A percentile compares a stretch with the other conserved stretches of the same genome.
Conservation (phyloP, 1,284 basidiomycete genomes). For the Ustilago crameri region DNA sequence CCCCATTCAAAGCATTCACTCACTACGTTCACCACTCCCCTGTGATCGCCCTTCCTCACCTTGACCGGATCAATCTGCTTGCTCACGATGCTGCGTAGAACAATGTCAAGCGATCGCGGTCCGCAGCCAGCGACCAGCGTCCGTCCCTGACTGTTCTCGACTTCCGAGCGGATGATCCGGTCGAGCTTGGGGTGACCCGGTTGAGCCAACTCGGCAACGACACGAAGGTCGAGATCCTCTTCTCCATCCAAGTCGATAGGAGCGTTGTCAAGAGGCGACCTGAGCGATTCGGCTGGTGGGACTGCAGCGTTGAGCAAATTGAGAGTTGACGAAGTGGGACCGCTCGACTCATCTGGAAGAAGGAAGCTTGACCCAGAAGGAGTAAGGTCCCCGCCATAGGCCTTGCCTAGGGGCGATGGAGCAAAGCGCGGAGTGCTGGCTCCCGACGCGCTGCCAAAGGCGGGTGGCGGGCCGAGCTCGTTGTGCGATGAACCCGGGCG, state of each 20-base stretch:
- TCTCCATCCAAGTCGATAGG: conserved; percentile 73
- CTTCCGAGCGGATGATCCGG: conserved; percentile 77
- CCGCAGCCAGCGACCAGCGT: conserved; percentile 82
- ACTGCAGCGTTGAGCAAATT: conserved; percentile 31
- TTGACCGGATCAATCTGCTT: conserved; percentile 74
- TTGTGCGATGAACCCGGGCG: conserved; percentile 30
- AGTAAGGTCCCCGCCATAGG: conserved; percentile 21
- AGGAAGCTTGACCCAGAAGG: conserved; percentile 11
- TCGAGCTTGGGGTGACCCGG: conserved; percentile 81
- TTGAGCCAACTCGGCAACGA: conserved; percentile 77
- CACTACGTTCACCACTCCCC: conserved; percentile 70
- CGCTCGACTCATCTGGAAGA: conserved; percentile 5
- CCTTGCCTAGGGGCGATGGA: conserved; percentile 23
- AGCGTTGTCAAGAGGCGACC: conserved; percentile 40
- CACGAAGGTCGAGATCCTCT: conserved; percentile 77
- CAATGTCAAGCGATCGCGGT: conserved; percentile 77
- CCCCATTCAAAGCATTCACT: conserved; percentile 63
- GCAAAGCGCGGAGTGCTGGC: conserved; percentile 28
- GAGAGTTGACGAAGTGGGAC: conserved; percentile 25
- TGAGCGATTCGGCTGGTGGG: conserved; percentile 9
- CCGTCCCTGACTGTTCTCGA: conserved; percentile 73
- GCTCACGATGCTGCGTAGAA: conserved; percentile 78
- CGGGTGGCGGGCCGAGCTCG: conserved; percentile 20
- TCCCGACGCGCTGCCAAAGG: conserved; percentile 20
- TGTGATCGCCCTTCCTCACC: conserved; percentile 75